These are phyloP conservation scores for Rosa lucieae DNA, from an alignment of 306 rosid species.

Conservation along the genomic window DNA sequence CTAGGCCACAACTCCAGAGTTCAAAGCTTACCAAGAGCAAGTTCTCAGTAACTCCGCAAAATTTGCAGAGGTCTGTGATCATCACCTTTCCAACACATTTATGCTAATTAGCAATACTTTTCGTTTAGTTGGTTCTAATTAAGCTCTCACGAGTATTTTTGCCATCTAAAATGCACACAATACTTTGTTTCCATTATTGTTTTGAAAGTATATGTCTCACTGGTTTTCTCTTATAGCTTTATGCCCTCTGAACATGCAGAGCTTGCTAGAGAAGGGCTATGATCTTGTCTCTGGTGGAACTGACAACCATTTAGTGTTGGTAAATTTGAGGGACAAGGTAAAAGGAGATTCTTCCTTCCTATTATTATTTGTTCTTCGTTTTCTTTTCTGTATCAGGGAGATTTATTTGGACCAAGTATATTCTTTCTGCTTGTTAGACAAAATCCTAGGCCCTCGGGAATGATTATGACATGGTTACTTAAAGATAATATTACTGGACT, in stretches of 20 bases:
- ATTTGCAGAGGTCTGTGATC: constrained; percentile 67
- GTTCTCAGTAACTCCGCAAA: constrained; percentile 70
- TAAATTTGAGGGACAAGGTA: constrained; percentile 88
- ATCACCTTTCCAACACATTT: neutral
- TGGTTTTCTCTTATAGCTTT: constrained; percentile 24
- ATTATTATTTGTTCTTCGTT: neutral
- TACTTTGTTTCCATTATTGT: constrained; percentile 7
- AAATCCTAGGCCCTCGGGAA: neutral
- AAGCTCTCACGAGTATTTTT: neutral
- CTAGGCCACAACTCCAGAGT: constrained; percentile 80
- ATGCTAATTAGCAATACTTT: neutral
- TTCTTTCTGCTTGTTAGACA: neutral
- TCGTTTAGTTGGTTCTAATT: neutral
- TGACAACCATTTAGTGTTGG: constrained; percentile 85
- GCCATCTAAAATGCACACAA: neutral
- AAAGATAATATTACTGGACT: neutral
- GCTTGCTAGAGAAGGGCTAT: constrained; percentile 78
- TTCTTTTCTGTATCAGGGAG: neutral
- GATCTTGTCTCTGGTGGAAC: constrained; percentile 97
- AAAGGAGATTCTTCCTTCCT: constrained; percentile 23
- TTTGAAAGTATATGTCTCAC: constrained; percentile 12
- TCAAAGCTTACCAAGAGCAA: constrained; percentile 85
- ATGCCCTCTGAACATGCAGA: constrained; percentile 54
- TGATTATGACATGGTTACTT: neutral
- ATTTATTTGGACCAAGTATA: neutral